Conservation (phyloP, 768 basidiomycete species). For the Udeniomyces megalosporus region DNA sequence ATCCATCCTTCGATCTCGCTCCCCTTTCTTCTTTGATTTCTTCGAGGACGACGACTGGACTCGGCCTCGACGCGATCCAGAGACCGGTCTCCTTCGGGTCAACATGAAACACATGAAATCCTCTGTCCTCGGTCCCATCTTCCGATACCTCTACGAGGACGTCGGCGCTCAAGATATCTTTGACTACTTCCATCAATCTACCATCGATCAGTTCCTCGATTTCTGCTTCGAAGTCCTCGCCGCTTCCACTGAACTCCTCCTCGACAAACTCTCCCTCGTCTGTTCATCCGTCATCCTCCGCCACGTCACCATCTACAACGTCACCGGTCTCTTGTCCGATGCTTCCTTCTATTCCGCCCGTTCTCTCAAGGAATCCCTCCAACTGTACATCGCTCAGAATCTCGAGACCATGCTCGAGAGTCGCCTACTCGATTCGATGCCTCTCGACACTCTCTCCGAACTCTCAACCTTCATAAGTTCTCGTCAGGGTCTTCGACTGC, state of each 20-base stretch:
- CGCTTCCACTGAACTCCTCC: constrained; percentile 69
- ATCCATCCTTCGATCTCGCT: constrained; percentile 59
- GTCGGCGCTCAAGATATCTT: constrained; percentile 47
- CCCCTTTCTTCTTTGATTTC: constrained; percentile 65
- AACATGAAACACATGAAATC: constrained; percentile 56
- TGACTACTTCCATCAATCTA: constrained; percentile 47
- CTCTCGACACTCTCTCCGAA: constrained; percentile 46
- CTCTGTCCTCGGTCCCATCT: constrained; percentile 56
- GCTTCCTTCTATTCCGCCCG: constrained; percentile 60
- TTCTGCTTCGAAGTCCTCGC: constrained; percentile 77
- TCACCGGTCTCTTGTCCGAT: constrained; percentile 60
- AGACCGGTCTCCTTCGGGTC: constrained; percentile 43
- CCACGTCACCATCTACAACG: constrained; percentile 55
- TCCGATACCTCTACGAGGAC: constrained; percentile 64
- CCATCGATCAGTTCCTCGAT: constrained; percentile 60
- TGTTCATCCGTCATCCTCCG: constrained; percentile 62
- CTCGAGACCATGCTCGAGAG: constrained; percentile 74
- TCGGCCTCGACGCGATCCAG: constrained; percentile 38
- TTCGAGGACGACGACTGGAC: constrained; percentile 78
- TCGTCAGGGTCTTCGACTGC: constrained; percentile 50
- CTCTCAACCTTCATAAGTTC: constrained; percentile 43
- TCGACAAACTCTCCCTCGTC: constrained; percentile 67
- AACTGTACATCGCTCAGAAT: constrained; percentile 59
- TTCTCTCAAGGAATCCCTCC: constrained; percentile 55
- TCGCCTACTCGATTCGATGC: constrained; percentile 60